Percentiles rank a stretch among this genome's conserved stretches.
These are phyloP conservation scores for Hypoxylon cercidicola DNA, from an alignment of 495 filamentous ascomycete species.

Conservation along the genomic window DNA sequence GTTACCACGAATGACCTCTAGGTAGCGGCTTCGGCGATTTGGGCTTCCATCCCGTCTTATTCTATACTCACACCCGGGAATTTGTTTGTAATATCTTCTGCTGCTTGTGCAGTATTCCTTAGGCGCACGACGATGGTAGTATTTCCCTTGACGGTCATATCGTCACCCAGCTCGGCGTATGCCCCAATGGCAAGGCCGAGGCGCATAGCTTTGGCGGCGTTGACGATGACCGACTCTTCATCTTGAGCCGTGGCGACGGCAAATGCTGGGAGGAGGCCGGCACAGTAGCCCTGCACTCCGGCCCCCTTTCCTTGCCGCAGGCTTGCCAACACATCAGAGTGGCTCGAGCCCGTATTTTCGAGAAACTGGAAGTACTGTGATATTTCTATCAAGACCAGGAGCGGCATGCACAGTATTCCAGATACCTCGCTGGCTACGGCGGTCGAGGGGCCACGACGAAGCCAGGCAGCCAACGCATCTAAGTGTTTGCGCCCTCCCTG, in stretches of 20 bases:
- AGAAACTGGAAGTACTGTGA: constrained; percentile 49
- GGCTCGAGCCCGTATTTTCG: constrained; percentile 17
- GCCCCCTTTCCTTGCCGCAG: constrained; percentile 17
- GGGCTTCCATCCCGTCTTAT: too few species aligned
- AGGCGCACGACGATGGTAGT: constrained; percentile 41
- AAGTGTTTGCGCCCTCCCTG: too few species aligned
- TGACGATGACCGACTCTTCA: constrained; percentile 55
- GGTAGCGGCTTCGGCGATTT: constrained; percentile 11
- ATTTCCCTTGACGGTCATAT: constrained; percentile 17
- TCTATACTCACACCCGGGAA: constrained; percentile 30
- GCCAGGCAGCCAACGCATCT: too few species aligned
- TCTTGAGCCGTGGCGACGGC: constrained; percentile 42
- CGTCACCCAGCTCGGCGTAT: constrained; percentile 46
- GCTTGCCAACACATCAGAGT: constrained; percentile 9
- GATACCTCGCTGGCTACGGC: too few species aligned
- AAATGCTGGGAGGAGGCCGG: constrained; percentile 38
- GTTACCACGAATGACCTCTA: neutral
- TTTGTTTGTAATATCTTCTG: constrained; percentile 28
- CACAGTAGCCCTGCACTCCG: constrained; percentile 45
- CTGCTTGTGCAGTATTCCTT: constrained; percentile 42
- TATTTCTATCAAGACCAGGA: constrained; percentile 43
- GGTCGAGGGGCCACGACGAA: too few species aligned
- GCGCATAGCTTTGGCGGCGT: constrained; percentile 44
- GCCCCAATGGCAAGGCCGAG: constrained; percentile 42
- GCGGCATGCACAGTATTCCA: too few species aligned